Evolutionary conservation across 148 eudicot species (phyloP).

Genomic region (Selenicereus undatus): DNA sequence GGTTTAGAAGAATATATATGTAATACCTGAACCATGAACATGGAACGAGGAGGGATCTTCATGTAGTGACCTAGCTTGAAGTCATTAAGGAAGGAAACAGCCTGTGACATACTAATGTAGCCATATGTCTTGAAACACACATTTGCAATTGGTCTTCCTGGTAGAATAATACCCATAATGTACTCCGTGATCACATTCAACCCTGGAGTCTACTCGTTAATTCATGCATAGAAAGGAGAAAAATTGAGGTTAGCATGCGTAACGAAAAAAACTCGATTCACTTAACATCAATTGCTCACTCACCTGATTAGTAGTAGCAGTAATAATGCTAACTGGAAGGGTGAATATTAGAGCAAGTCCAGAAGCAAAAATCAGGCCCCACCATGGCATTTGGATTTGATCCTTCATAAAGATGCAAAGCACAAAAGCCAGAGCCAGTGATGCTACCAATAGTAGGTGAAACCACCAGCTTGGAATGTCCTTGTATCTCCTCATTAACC

Average conservation of each 20-base stretch:
- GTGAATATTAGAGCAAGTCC: conserved; percentile 72
- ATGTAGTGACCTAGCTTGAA: conserved; percentile 95
- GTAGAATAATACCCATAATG: conserved; percentile 73
- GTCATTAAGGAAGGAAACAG: conserved; percentile 82
- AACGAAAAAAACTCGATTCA: no score
- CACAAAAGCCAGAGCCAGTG: conserved; percentile 47
- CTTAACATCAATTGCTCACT: neutral
- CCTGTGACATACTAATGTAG: conserved; percentile 94
- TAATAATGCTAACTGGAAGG: conserved; percentile 89
- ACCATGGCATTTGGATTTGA: conserved; percentile 92
- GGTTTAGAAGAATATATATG: neutral
- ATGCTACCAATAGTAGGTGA: conserved; percentile 42
- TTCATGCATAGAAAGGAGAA: neutral
- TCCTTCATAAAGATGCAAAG: conserved; percentile 67
- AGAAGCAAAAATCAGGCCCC: conserved; percentile 82
- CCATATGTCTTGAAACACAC: conserved; percentile 91
- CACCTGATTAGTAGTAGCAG: conserved; percentile 94
- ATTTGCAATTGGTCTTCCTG: conserved; percentile 90
- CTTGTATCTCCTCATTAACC: conserved; percentile 63
- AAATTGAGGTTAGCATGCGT: neutral
- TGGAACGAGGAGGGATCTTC: conserved; percentile 97
- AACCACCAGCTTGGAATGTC: conserved; percentile 96
- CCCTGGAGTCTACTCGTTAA: conserved; percentile 71
- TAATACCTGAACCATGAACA: conserved; percentile 96
- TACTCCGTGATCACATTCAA: conserved; percentile 89